These are phyloP conservation scores for Plasmodium adleri DNA, from an alignment of 169 alveolate genomes.

Conservation along the genomic window DNA sequence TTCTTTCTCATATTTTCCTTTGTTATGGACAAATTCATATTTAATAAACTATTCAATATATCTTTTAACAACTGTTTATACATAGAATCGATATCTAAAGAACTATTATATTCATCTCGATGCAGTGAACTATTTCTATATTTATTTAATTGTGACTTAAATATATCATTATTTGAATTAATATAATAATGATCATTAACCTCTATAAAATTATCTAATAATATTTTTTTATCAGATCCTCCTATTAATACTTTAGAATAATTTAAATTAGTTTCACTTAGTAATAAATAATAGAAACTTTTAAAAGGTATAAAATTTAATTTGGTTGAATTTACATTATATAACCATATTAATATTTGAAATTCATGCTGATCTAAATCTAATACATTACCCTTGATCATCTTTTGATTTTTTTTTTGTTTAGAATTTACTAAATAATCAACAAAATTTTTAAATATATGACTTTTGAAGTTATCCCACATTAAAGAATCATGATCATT, in stretches of 20 bases:
- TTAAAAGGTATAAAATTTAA: conserved; percentile 63
- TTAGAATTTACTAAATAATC: conserved; percentile 63
- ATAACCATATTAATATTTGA: conserved; percentile 76
- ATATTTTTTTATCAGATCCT: conserved; percentile 33
- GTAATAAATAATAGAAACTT: conserved; percentile 62
- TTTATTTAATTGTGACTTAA: conserved; percentile 50
- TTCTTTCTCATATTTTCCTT: conserved; percentile 55
- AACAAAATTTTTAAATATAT: conserved; percentile 57
- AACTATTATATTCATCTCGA: not conserved
- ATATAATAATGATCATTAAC: conserved; percentile 75
- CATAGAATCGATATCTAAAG: conserved; percentile 57
- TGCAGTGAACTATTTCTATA: not conserved
- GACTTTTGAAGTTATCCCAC: conserved; percentile 76
- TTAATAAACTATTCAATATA: conserved; percentile 55
- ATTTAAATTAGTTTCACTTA: conserved; percentile 70
- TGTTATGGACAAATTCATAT: conserved; percentile 63
- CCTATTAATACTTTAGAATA: conserved; percentile 58
- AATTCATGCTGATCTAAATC: conserved; percentile 75
- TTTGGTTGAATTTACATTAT: conserved; percentile 47
- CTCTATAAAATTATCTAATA: conserved; percentile 40
- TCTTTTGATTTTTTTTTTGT: conserved; percentile 57
- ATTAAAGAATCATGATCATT: conserved; percentile 74
- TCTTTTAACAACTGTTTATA: conserved; percentile 65
- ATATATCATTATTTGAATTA: conserved; percentile 43
- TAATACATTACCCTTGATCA: conserved; percentile 41